These are phyloP conservation scores for Sphagnurus paluster DNA, from an alignment of 1,284 basidiomycete genomes.

Conservation along the genomic window DNA sequence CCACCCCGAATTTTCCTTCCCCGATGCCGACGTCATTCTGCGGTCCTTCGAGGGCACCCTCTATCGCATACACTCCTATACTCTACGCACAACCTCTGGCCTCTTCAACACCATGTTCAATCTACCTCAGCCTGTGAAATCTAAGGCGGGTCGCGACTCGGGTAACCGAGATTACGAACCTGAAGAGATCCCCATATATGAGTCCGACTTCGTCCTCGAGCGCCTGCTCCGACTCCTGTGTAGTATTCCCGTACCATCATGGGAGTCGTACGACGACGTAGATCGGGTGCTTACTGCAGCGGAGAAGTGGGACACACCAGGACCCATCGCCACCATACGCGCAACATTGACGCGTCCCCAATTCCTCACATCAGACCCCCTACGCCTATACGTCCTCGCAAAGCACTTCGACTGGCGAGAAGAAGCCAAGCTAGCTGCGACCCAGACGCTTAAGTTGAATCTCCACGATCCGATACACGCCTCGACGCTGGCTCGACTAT, in stretches of 20 bases:
- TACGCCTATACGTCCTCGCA: constrained; percentile 42
- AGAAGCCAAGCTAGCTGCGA: constrained; percentile 39
- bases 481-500: constrained; percentile 28
- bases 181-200: constrained; percentile 36
- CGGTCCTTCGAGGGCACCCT: constrained; percentile 38
- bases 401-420: constrained; percentile 42
- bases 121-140: constrained; percentile 35
- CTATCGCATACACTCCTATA: constrained; percentile 39
- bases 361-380: constrained; percentile 34
- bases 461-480: constrained; percentile 32
- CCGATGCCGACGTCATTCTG: constrained; percentile 40
- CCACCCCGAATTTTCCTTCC: constrained; percentile 32
- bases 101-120: constrained; percentile 46
- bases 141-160: constrained; percentile 1
- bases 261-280: constrained; percentile 33
- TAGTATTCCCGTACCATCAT: constrained; percentile 31
- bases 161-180: constrained; percentile 6
- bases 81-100: constrained; percentile 39
- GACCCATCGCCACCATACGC: constrained; percentile 38
- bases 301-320: constrained; percentile 47
- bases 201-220: constrained; percentile 34
- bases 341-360: constrained; percentile 30
- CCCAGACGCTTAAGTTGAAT: constrained; percentile 36
- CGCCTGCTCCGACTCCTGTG: constrained; percentile 36
- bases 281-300: constrained; percentile 38